phyloP scores from a whole-genome alignment of 176 grass and related monocot species.

The Paspalum vaginatum region DNA sequence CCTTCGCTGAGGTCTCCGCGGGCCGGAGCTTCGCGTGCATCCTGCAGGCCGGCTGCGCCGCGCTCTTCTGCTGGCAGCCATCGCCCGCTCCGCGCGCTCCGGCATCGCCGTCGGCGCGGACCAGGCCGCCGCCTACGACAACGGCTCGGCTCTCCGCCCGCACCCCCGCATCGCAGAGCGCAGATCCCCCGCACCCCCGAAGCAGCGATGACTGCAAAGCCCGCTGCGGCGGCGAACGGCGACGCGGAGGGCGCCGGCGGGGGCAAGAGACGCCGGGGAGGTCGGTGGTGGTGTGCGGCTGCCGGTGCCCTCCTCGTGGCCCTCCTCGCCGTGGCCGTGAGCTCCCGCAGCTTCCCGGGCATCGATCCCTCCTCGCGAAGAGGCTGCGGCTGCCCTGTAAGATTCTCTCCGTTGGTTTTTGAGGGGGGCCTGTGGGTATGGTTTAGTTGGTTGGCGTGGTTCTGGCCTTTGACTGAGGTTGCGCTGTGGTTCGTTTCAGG shows the following conservation, averaged over 20 bases:
- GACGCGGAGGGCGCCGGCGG: background rate
- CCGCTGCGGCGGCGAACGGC: background rate
- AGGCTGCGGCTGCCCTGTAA: slow-evolving; percentile 66
- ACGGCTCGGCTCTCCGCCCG: no score
- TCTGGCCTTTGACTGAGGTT: slow-evolving; percentile 7
- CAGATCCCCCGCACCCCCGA: no score
- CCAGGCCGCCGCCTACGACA: no score
- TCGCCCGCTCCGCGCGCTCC: no score
- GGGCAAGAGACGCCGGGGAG: background rate
- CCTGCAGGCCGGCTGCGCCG: no score
- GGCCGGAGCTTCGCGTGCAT: no score
- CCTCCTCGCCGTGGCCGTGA: slow-evolving; percentile 61
- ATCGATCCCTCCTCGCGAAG: slow-evolving; percentile 11
- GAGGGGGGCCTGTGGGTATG: no score
- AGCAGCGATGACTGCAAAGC: slow-evolving; percentile 25
- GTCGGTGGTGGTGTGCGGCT: slow-evolving; percentile 42
- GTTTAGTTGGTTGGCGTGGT: slow-evolving; percentile 14
- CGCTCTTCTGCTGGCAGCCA: no score
- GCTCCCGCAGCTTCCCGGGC: slow-evolving; percentile 54
- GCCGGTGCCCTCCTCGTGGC: slow-evolving; percentile 54
- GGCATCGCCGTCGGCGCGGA: no score
- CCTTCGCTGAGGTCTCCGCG: no score
- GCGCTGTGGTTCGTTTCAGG: slow-evolving; percentile 37
- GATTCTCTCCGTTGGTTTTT: background rate
- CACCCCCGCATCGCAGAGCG: no score